These are phyloP conservation scores for Kluyveromyces siamensis DNA, from an alignment of 805 yeast genomes.

Conservation along the genomic window DNA sequence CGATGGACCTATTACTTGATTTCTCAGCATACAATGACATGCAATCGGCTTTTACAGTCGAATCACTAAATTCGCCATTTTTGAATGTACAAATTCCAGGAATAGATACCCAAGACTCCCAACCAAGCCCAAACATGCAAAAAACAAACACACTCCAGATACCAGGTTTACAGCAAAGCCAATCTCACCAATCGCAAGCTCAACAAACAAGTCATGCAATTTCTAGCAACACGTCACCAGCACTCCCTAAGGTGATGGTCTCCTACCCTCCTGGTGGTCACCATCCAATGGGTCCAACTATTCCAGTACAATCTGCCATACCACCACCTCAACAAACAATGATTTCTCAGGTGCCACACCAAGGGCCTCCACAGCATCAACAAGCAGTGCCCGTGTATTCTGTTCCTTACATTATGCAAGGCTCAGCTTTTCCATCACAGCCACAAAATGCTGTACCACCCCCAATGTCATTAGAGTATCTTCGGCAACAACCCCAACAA, in stretches of 20 bases:
- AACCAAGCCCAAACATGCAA: neutral
- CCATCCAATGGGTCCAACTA: neutral
- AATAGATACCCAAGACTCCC: neutral
- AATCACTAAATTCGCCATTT: neutral
- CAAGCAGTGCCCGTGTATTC: neutral
- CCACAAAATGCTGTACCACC: neutral
- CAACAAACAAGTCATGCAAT: neutral
- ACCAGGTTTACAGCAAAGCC: neutral
- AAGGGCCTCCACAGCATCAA: neutral
- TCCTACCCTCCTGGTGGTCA: neutral
- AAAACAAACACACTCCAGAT: neutral
- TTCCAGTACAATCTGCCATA: neutral
- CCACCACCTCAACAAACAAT: neutral
- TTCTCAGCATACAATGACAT: constrained; percentile 8
- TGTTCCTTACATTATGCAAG: constrained; percentile 1
- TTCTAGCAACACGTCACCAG: neutral
- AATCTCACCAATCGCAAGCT: neutral
- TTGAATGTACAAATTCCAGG: neutral
- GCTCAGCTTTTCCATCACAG: neutral
- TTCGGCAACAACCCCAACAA: neutral
- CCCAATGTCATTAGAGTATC: neutral
- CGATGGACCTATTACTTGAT: constrained; percentile 15
- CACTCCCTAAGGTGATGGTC: neutral
- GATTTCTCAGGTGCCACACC: neutral
- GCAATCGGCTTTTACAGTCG: constrained; percentile 1